Evolutionary conservation across 2,329 filamentous ascomycete species (phyloP).

Genomic region (Penicillium corylophilum): DNA sequence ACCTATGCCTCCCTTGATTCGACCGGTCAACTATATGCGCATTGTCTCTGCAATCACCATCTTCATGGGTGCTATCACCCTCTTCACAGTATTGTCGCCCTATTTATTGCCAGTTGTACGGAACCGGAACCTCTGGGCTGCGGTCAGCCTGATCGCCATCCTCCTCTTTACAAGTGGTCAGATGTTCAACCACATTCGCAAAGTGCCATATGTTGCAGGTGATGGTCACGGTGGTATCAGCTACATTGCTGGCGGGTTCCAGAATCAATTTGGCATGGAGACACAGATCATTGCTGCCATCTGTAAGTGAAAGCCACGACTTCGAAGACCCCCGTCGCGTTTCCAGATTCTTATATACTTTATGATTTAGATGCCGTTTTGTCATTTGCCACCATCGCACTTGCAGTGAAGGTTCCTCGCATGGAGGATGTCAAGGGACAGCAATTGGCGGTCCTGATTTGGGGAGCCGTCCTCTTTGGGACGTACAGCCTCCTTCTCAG

Average conservation of each 20-base stretch:
- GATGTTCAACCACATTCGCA: constrained; percentile 99
- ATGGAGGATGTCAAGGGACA: constrained; percentile 75
- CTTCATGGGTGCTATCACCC: constrained; percentile 68
- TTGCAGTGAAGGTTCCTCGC: constrained; percentile 89
- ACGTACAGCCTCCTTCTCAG: constrained; percentile 94
- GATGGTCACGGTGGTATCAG: constrained; percentile 81
- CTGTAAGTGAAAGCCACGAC: constrained; percentile 61
- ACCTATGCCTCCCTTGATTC: constrained; percentile 72
- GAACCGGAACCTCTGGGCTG: constrained; percentile 92
- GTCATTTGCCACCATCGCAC: constrained; percentile 85
- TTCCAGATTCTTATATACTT: background rate
- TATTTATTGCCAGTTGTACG: constrained; percentile 79
- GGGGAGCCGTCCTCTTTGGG: constrained; percentile 72
- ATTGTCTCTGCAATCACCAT: constrained; percentile 67
- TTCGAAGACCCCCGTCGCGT: constrained; percentile 11
- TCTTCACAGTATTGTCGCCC: constrained; percentile 69
- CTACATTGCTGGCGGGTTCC: constrained; percentile 90
- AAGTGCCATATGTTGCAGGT: constrained; percentile 85
- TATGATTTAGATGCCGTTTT: constrained; percentile 65
- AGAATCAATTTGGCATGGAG: constrained; percentile 90
- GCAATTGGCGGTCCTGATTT: constrained; percentile 76
- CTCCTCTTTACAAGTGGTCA: constrained; percentile 93
- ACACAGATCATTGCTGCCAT: constrained; percentile 92
- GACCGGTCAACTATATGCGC: constrained; percentile 83
- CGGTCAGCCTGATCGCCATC: constrained; percentile 81